Conservation (phyloP, 257 asterid genomes). For the Nicotiana benthamiana region DNA sequence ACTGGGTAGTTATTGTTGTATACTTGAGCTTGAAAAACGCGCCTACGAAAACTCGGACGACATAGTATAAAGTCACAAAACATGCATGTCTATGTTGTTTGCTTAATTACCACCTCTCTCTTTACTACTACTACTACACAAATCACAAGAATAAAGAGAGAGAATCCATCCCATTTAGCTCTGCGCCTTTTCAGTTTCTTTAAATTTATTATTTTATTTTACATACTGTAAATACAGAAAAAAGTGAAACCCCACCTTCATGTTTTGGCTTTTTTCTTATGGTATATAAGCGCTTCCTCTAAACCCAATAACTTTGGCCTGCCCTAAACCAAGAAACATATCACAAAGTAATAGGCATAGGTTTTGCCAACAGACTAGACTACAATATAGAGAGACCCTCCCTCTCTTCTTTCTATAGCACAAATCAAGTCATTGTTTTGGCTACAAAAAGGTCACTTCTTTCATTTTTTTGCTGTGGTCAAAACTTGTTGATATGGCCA, state of each 20-base stretch:
- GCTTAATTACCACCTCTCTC: neutral
- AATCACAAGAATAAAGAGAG: slow-evolving; percentile 10
- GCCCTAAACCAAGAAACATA: neutral
- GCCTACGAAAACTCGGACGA: slow-evolving; percentile 24
- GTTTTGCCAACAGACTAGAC: neutral
- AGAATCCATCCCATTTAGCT: slow-evolving; percentile 14
- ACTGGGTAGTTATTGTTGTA: too few relatives aligned
- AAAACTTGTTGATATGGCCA: slow-evolving; percentile 33
- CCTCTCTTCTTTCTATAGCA: neutral
- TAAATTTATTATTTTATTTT: neutral
- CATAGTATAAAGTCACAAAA: slow-evolving; percentile 44
- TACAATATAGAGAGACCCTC: neutral
- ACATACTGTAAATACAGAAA: neutral
- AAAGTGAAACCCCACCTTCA: neutral
- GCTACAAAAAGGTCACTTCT: neutral
- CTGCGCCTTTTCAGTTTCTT: slow-evolving; percentile 32
- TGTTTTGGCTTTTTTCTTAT: neutral
- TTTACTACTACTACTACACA: slow-evolving; percentile 23
- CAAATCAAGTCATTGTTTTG: slow-evolving; percentile 13
- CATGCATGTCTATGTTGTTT: slow-evolving; percentile 46
- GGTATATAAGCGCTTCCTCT: neutral
- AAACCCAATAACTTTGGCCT: neutral
- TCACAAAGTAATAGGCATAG: neutral
- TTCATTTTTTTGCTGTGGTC: neutral
- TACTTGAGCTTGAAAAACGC: too few relatives aligned